A percentile compares a stretch with the other conserved stretches of the same genome.
Evolutionary conservation across 1,139 yeast species (phyloP).

Genomic region (Lodderomyces beijingensis): DNA sequence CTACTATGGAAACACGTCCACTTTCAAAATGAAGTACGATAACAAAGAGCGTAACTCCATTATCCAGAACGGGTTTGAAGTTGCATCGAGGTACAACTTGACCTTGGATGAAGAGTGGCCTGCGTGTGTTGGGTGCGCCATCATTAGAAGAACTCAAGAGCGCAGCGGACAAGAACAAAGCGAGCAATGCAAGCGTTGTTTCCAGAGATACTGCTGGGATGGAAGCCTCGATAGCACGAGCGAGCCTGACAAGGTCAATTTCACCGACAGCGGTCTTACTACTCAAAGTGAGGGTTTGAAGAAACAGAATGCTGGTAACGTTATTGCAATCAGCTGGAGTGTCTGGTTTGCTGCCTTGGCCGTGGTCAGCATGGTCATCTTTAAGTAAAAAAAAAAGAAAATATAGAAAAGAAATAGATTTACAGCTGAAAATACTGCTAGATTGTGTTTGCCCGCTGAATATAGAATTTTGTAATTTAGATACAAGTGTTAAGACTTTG

Average conservation of each 20-base stretch:
- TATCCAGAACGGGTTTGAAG: slow-evolving; percentile 78
- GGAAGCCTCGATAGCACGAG: slow-evolving; percentile 31
- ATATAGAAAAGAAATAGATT: too few species aligned
- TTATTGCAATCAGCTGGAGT: slow-evolving; percentile 11
- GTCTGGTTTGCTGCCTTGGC: slow-evolving; percentile 11
- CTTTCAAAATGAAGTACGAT: slow-evolving; percentile 62
- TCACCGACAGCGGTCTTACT: slow-evolving; percentile 46
- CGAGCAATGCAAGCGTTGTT: slow-evolving; percentile 71
- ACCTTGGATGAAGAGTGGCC: slow-evolving; percentile 73
- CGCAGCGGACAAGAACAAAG: slow-evolving; percentile 60
- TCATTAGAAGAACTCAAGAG: slow-evolving; percentile 78
- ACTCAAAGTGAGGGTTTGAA: slow-evolving; percentile 20
- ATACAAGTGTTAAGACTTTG: too few species aligned
- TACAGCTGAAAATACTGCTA: too few species aligned
- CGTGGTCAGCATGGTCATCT: slow-evolving; percentile 3
- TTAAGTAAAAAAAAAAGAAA: slow-evolving; percentile 1
- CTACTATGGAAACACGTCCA: slow-evolving; percentile 64
- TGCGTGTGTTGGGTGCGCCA: slow-evolving; percentile 85
- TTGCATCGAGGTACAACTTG: slow-evolving; percentile 65
- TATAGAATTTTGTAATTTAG: too few species aligned
- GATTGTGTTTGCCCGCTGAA: too few species aligned
- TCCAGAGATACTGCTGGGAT: slow-evolving; percentile 79
- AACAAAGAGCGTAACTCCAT: slow-evolving; percentile 55
- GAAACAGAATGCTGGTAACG: slow-evolving; percentile 3
- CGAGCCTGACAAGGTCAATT: slow-evolving; percentile 26